These are phyloP conservation scores for Colletotrichum sp. DNA, from an alignment of 2,329 filamentous ascomycete species.

Conservation along the genomic window DNA sequence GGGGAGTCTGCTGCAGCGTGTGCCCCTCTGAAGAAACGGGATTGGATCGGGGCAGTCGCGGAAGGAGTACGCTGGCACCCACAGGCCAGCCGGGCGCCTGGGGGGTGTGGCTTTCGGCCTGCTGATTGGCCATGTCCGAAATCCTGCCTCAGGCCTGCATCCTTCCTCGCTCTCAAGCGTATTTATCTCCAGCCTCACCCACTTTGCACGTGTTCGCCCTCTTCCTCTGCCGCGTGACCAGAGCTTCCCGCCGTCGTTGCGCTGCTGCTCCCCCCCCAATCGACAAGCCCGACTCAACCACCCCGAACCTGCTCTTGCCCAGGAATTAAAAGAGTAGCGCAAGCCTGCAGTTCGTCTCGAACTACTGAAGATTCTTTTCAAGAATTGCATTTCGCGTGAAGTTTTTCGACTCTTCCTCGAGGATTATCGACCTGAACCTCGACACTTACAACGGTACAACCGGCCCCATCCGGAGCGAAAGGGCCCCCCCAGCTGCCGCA, in stretches of 20 bases:
- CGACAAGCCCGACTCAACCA: constrained; percentile 15
- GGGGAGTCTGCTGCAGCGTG: constrained; percentile 4
- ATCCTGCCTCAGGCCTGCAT: constrained; percentile 18
- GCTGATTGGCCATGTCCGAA: constrained; percentile 2
- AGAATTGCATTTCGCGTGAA: constrained; percentile 12
- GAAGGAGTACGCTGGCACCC: not conserved
- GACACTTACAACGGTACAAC: constrained; percentile 9
- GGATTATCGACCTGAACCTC: not conserved
- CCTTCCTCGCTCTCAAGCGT: constrained; percentile 21
- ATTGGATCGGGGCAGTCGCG: constrained; percentile 21
- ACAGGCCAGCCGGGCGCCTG: not conserved
- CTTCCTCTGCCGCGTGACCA: constrained; percentile 43
- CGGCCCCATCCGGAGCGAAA: constrained; percentile 13
- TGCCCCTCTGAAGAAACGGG: constrained; percentile 15
- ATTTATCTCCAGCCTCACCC: constrained; percentile 41
- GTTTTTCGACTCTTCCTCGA: not conserved
- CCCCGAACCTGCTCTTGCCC: not conserved
- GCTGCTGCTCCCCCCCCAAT: not conserved
- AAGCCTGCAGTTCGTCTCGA: not conserved
- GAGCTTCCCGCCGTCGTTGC: constrained; percentile 18
- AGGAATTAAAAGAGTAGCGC: constrained; percentile 15
- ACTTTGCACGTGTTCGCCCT: constrained; percentile 44
- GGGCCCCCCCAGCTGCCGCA: constrained; percentile 21
- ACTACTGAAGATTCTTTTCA: not conserved
- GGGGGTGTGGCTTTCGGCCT: constrained; percentile 8